Evolutionary conservation across 768 basidiomycete genomes (phyloP).

Genomic region (Gyrodon lividus): DNA sequence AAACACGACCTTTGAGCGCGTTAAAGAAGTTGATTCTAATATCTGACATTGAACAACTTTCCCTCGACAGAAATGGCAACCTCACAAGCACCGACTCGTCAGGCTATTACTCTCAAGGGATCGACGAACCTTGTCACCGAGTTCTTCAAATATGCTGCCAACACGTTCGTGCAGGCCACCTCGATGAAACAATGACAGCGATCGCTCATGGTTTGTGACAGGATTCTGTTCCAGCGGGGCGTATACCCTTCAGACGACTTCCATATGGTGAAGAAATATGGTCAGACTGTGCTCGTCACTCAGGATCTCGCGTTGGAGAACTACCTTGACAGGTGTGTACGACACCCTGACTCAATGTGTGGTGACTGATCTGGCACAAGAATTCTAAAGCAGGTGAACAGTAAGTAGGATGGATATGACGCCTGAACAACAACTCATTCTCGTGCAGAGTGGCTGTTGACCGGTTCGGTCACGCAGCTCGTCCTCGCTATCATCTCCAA

Average conservation of each 20-base stretch:
- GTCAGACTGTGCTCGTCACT: conserved; percentile 91
- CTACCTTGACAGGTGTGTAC: conserved; percentile 75
- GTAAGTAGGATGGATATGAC: conserved; percentile 45
- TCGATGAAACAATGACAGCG: not conserved
- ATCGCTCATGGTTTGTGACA: conserved; percentile 28
- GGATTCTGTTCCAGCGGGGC: conserved; percentile 94
- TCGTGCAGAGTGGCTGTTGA: conserved; percentile 84
- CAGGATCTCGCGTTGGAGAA: conserved; percentile 91
- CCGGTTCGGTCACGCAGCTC: conserved; percentile 88
- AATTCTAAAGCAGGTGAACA: conserved; percentile 88
- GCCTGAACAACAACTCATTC: not conserved
- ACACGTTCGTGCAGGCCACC: conserved; percentile 62
- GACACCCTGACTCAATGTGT: not conserved
- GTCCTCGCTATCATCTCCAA: conserved; percentile 96
- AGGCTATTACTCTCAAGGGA: conserved; percentile 93
- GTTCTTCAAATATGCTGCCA: conserved; percentile 99
- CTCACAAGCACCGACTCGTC: conserved; percentile 50
- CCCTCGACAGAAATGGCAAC: conserved; percentile 36
- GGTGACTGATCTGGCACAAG: conserved; percentile 35
- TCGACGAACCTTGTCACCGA: conserved; percentile 93
- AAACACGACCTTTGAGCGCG: conserved; percentile 6
- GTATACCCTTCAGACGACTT: conserved; percentile 99
- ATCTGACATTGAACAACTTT: not conserved
- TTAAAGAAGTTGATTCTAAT: not conserved
- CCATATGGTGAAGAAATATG: conserved; percentile 99